Evolutionary conservation across 176 grass and related monocot genomes (phyloP), one percentile per base, ranked within the genome.

Genomic region (Oryza officinalis): DNA sequence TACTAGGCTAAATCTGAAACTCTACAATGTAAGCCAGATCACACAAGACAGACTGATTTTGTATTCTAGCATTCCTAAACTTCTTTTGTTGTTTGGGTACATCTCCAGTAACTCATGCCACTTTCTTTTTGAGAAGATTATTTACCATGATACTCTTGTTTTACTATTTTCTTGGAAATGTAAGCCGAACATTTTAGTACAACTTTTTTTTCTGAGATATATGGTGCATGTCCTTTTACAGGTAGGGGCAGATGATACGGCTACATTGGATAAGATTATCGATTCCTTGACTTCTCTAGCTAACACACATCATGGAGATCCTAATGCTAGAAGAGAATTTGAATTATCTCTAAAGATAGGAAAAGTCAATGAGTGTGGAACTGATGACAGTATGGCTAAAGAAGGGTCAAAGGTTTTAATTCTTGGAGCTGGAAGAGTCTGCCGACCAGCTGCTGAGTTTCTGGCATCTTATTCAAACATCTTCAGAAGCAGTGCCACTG

Each of bases 371-470:
- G 87, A 72, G 65, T 86, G 70, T 77, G 27, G 73, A 86, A 27
- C 23, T 85, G 63, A 77, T 65, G 67, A 78, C 45, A 82, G 46
- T 63, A 45, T 89, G 50, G 65, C 66, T 76, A 82, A 86, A 88
- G 82, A 76, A 77, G 71, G 81, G 54, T 80, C 86, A 65, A 86
- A 86, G 54, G 91, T 98, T 87, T 87, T 98, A 85, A 93, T 98
- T 86, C 91, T 98, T 71, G 95, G 95, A 81, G 92, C 95, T 80
- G 95, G 95, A 26, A 84, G 92, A 86, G 95, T 98, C 86, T 98
- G 92, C 65, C 85, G 92, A 59, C 89, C 95, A 68, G 92, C 95
- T 81, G 95, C 93, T 22, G 89, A 91, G 43, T 98, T 98, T 81
- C 85, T 98, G 75, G 63, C 92, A 61, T 91, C 92, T 65, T 69